A percentile compares a stretch with the other conserved stretches of the same genome.
phyloP scores from a whole-genome alignment of 2,329 filamentous ascomycete genomes.

The Penicillium paneum region DNA sequence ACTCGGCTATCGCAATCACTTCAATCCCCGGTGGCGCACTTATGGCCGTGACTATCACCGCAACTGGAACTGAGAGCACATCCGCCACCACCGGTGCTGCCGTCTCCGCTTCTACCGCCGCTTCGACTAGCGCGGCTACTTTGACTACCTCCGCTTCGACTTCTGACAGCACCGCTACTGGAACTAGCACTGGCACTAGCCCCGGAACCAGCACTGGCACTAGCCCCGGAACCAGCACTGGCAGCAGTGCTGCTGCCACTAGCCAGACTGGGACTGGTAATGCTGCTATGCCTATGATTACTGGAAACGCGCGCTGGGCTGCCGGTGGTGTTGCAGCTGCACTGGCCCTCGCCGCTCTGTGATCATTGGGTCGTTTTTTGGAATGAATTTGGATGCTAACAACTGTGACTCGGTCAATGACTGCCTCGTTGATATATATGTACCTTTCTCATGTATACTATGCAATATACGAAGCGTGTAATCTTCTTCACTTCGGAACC shows the following conservation, averaged over 20 bases:
- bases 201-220: conserved; percentile 1
- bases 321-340: conserved; percentile 16
- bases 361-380: background rate
- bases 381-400: background rate
- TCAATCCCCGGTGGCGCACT: conserved; percentile 1
- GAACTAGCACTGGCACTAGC: background rate
- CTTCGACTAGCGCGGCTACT: background rate
- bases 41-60: conserved; percentile 6
- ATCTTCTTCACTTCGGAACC: background rate
- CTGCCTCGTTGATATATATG: background rate
- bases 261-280: conserved; percentile 10
- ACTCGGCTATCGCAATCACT: background rate
- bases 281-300: conserved; percentile 17
- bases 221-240: background rate
- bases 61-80: background rate
- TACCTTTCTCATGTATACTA: background rate
- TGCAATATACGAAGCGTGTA: background rate
- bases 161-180: background rate
- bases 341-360: conserved; percentile 2
- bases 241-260: conserved; percentile 4
- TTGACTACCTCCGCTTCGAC: conserved; percentile 3
- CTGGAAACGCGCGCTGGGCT: conserved; percentile 13
- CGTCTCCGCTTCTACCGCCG: conserved; percentile 2
- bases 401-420: background rate
- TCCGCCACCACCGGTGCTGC: conserved; percentile 8